Base-by-base conservation (phyloP, 2,329 filamentous ascomycete species). In the Colletotrichum tamarilloi region DNA sequence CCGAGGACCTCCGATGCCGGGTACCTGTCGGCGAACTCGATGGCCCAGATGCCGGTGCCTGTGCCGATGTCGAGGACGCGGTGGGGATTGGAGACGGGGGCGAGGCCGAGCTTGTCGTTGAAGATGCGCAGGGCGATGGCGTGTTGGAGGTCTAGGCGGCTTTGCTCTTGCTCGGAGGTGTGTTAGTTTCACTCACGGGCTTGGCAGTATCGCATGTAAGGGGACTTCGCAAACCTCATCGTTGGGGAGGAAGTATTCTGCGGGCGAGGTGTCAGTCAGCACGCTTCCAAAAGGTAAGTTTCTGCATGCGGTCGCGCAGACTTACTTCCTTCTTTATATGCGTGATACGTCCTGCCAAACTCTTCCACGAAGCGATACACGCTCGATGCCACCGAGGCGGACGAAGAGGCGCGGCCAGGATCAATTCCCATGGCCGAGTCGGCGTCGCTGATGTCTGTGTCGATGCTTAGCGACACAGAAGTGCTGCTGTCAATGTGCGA, bases 81-180 rank as follows among this genome's bases (percentile, higher is more conserved):
- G 19, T 59, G 38, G 1, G 72, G 68, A 16, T 68, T 64, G 26
- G 53, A 49, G 4, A 68, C 35, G 42, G 72, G 69, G 9, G 68
- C 64, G 19, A 73, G 55, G 5, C 55, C 60, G 46, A 72, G 71
- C 2, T 62, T 16, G 1, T 52, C 57, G 28, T 71, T 55, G 56
- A 73, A 62, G 38, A 73, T 73, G 46, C 71, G 71, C 35, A 73
- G 71, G 3, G 71, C 67, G 32, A 85, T 76, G 42, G 80, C 77
- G 70, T 85, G 83, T 71, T 85, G 84, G 5, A 85, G 76, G 56
- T 85, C 82, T 52, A 85, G 82, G n/a, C 84, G 79, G 53, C 81
- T 79, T 65, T 85, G 84, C 68, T 85, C 84, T 19, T 79, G 56
- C 67, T 73, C 19, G 9, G 22, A 26, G n/a, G 11, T 12, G 12